Evolutionary conservation across 192 early-diverging fungal species (phyloP), one percentile per base, ranked within the genome.

Genomic region (Haplosporangium gracile): DNA sequence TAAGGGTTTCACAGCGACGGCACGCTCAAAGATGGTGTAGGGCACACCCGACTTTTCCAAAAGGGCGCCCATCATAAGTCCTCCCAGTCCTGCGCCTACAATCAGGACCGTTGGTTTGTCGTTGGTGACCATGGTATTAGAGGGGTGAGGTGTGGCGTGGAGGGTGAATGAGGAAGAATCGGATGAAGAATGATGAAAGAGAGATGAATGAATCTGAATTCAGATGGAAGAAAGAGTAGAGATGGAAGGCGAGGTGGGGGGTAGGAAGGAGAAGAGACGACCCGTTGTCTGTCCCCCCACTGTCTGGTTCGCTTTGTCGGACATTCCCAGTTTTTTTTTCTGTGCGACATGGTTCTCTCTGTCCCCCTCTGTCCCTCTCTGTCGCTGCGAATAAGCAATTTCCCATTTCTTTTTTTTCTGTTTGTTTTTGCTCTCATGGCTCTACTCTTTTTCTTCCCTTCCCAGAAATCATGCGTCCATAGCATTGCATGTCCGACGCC

Each of bases 41-140:
- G 53, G 45, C 32, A 82, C 26, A 7, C 49, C 73, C 10, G 70
- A 53, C 24, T 40, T 72, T 13, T 77, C 75, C 7, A 82, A 75
- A 4, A 82, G n/a, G 18, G 77, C 4, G 34, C 42, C 81, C 7
- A 82, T 53, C 26, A 60, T 53, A 2, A 82, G 49, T 9, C 81
- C 81, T 9, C 70, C 81, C 4, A 82, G 39, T 11, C 81, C 75
- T 13, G 81, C 81, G n/a, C 81, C 81, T 4, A 82, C 81, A 38
- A 82, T 82, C n/a, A 76, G 26, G 1, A 82, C 55, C 32, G 70
- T 81, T 34, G 68, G 80, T 13, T 26, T 42, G 9, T 45, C 43
- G 68, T 36, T n/a, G 24, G 26, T 69, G 10, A 36, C 15, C 29
- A 32, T 36, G 34, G 26, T 69, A 18, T 26, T 36, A 34, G 34